phyloP scores from a whole-genome alignment of 108 stramenopile species.

The Cyclotella cryptica region DNA sequence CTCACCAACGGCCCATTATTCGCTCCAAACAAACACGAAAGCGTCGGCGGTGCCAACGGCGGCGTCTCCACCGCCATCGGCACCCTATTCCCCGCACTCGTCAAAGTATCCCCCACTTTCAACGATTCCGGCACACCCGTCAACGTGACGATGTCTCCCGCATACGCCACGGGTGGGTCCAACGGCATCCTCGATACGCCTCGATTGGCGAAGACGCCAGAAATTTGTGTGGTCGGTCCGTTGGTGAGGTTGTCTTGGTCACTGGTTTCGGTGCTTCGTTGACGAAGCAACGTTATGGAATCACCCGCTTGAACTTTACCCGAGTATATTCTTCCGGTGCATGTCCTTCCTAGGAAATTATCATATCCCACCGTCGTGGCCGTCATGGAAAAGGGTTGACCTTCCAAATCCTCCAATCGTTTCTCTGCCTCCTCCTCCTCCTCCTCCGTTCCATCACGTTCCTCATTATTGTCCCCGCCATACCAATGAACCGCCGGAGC shows the following conservation, averaged over 20 bases:
- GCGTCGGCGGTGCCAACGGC: conserved; percentile 94
- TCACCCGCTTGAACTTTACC: conserved; percentile 65
- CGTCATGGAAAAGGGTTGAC: conserved; percentile 80
- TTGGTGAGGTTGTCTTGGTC: conserved; percentile 3
- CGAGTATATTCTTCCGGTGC: conserved; percentile 81
- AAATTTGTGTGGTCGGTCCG: conserved; percentile 45
- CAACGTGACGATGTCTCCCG: conserved; percentile 96
- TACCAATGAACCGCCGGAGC: conserved; percentile 72
- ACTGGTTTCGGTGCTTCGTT: conserved; percentile 21
- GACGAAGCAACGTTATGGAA: conserved; percentile 55
- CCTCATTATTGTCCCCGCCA: no score
- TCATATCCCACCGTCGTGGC: conserved; percentile 91
- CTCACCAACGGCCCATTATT: conserved; percentile 92
- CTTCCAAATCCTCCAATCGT: conserved; percentile 49
- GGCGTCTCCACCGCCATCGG: conserved; percentile 75
- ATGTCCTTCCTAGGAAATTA: conserved; percentile 82
- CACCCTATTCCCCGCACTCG: conserved; percentile 65
- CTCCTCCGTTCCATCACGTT: conserved; percentile 10
- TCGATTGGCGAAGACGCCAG: conserved; percentile 82
- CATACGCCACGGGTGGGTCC: conserved; percentile 77
- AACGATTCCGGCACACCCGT: conserved; percentile 89
- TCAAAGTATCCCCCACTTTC: conserved; percentile 93
- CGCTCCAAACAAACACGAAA: conserved; percentile 96
- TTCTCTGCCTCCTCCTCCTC: conserved; percentile 36
- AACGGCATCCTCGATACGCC: conserved; percentile 77